Evolutionary conservation across 1,139 yeast species (phyloP).

Genomic region (Wickerhamiella infanticola): DNA sequence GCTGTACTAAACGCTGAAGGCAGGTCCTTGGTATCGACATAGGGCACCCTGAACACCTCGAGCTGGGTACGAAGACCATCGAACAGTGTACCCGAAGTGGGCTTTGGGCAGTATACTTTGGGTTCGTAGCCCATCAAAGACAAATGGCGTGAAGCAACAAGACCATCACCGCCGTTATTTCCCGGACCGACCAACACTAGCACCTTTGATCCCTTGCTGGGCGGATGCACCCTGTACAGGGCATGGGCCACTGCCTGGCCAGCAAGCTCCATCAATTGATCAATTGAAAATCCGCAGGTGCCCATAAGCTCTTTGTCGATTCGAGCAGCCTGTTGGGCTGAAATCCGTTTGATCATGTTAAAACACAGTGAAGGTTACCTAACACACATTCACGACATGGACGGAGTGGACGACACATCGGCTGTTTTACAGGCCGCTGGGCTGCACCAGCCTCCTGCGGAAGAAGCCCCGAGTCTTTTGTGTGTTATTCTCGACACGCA

Average conservation of each 20-base stretch:
- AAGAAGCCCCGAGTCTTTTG: slow-evolving; percentile 70
- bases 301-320: slow-evolving; percentile 84
- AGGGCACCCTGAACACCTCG: slow-evolving; percentile 36
- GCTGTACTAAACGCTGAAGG: slow-evolving; percentile 22
- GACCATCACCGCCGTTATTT: slow-evolving; percentile 90
- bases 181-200: slow-evolving; percentile 86
- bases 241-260: slow-evolving; percentile 92
- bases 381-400: slow-evolving; percentile 17
- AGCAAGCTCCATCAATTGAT: slow-evolving; percentile 93
- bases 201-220: slow-evolving; percentile 30
- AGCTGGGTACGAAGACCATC: slow-evolving; percentile 41
- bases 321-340: slow-evolving; percentile 58
- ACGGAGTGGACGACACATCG: slow-evolving; percentile 28
- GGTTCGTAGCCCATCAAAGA: slow-evolving; percentile 69
- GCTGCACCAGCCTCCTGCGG: slow-evolving; percentile 17
- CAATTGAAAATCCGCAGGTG: slow-evolving; percentile 64
- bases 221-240: slow-evolving; percentile 49
- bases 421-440: slow-evolving; percentile 16
- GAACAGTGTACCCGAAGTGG: slow-evolving; percentile 24
- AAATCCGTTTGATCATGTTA: slow-evolving; percentile 8
- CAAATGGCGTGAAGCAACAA: slow-evolving; percentile 88
- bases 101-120: slow-evolving; percentile 33
- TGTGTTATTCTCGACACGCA: slow-evolving; percentile 67
- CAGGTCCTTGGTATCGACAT: slow-evolving; percentile 29
- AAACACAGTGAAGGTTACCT: background rate